phyloP scores from a whole-genome alignment of 139 green algal species.

The Coccomyxa sp. region DNA sequence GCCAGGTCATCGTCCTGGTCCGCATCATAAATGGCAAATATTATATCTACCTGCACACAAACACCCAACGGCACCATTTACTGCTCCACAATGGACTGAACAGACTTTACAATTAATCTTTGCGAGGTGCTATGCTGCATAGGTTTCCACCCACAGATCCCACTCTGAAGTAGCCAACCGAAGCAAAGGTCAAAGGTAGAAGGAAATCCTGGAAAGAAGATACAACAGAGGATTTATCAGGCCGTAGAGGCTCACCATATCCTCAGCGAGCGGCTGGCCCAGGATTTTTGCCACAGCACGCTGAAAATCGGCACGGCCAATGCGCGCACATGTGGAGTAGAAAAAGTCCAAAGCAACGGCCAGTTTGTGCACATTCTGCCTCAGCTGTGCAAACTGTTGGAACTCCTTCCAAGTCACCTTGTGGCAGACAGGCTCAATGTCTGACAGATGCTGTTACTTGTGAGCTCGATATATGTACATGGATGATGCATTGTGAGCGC shows the following conservation, averaged over 20 bases:
- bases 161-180: too few species aligned
- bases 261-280: not conserved
- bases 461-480: not conserved
- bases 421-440: not conserved
- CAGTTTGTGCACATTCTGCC: constrained; percentile 12
- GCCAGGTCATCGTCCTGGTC: not conserved
- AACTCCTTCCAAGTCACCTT: constrained; percentile 17
- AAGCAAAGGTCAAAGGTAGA: too few species aligned
- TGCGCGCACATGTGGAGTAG: not conserved
- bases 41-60: not conserved
- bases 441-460: not conserved
- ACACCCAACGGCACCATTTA: not conserved
- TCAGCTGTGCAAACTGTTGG: constrained; percentile 9
- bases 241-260: not conserved
- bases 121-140: too few species aligned
- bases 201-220: not conserved
- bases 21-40: not conserved
- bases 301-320: not conserved
- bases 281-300: not conserved
- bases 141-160: too few species aligned
- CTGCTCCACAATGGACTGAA: too few species aligned
- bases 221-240: not conserved
- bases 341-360: constrained; percentile 16
- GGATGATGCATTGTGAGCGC: not conserved
- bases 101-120: too few species aligned